Conservation (phyloP, 257 asterid genomes). For the Nicotiana knightiana region DNA sequence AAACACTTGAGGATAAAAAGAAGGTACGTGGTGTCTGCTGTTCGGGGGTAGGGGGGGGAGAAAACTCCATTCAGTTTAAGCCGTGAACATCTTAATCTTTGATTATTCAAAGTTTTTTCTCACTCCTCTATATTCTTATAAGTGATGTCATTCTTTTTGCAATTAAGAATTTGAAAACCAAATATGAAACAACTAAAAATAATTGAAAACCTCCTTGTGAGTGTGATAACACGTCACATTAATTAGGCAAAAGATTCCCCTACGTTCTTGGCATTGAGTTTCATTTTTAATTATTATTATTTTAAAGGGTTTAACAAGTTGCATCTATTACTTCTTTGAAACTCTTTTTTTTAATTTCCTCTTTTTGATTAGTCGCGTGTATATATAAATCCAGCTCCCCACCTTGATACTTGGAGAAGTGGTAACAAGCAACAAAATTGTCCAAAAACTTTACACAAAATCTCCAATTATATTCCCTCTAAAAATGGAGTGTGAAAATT, state of each 20-base stretch:
- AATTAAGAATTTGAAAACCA: neutral
- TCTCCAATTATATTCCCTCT: neutral
- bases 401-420: neutral
- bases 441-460: neutral
- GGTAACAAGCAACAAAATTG: neutral
- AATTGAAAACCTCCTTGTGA: too few relatives aligned
- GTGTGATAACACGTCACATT: neutral
- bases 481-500: slow-evolving; percentile 18
- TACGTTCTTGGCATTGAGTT: neutral
- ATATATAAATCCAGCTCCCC: slow-evolving; percentile 7
- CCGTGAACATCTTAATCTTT: neutral
- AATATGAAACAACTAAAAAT: neutral
- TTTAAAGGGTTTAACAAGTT: neutral
- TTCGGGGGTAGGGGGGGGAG: neutral
- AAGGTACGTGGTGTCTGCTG: neutral
- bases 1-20: neutral
- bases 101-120: neutral
- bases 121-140: neutral
- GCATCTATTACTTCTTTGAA: neutral
- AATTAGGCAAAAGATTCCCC: slow-evolving; percentile 11
- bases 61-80: neutral
- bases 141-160: neutral
- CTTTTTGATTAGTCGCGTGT: neutral
- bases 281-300: neutral
- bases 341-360: neutral